Evolutionary conservation across 176 grass and related monocot genomes (phyloP), one percentile per base, ranked within the genome.

Genomic region (Oryza punctata): DNA sequence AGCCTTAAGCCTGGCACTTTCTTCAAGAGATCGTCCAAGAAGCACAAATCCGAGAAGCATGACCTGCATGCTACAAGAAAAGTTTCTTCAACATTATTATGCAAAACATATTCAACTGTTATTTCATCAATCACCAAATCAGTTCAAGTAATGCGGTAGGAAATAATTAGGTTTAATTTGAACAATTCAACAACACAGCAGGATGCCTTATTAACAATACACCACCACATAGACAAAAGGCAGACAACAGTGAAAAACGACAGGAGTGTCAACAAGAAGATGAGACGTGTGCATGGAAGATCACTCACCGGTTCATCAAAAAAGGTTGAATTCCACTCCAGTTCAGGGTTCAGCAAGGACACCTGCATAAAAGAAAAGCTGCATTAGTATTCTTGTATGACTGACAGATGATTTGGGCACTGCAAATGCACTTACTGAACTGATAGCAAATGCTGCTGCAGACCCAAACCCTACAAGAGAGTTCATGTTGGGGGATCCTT

Each of bases 1-100:
- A 82, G 96, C 96, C 86, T 91, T 93, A 63, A 98, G 93, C 77
- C 96, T 89, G 66, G 96, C 96, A 76, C 85, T 91, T 89, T 98
- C 96, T 94, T 98, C 96, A 64, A 98, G 96, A 78, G 96, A 98
- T 81, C 96, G 90, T 54, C 96, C 96, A 88, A 98, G 89, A 90
- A 98, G 96, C 78, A 98, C 96, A 91, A 98, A 98, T 75, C 96
- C 96, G 71, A 98, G 96, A 95, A 98, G 93, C 96, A 98, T 98
- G 65, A 98, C 93, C 96, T 98, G 92, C 91, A 91, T 91, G 85
- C 95, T 97, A 97, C 85, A 97, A 86, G 61, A 88, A 27, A 88
- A 84, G 32, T 85, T 89, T 63, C 86, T 89, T 97, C n/a, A 91
- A 91, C 41, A 33, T 40, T 37, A 6, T 25, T 32, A 46, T 16